Evolutionary conservation across 495 filamentous ascomycete species (phyloP).

Genomic region (Aspergillus kassunensis): DNA sequence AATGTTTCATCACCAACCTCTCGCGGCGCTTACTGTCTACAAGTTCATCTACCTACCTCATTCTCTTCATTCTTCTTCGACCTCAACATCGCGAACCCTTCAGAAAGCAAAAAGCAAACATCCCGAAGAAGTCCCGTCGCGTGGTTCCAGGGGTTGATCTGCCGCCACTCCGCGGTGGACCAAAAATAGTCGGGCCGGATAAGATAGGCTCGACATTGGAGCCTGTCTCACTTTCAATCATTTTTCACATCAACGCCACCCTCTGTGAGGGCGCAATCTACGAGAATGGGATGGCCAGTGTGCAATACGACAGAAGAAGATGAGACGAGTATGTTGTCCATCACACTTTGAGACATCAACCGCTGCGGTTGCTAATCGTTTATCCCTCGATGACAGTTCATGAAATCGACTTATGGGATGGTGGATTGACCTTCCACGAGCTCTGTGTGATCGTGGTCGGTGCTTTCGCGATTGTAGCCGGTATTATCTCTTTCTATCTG

Average conservation of each 20-base stretch:
- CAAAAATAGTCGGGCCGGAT: background rate
- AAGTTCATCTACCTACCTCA: background rate
- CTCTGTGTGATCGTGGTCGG: conserved; percentile 47
- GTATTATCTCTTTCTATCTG: conserved; percentile 44
- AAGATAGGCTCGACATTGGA: background rate
- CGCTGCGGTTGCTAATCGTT: background rate
- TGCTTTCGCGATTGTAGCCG: conserved; percentile 43
- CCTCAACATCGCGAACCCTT: background rate
- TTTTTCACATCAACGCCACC: background rate
- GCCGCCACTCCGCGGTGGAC: conserved; percentile 1
- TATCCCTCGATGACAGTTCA: conserved; percentile 23
- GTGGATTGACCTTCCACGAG: conserved; percentile 45
- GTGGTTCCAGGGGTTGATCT: conserved; percentile 16
- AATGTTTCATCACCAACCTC: background rate
- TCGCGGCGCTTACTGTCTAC: background rate
- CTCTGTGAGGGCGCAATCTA: background rate
- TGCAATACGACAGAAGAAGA: conserved; percentile 48
- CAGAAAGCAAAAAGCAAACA: conserved; percentile 3
- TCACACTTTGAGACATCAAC: too few species aligned
- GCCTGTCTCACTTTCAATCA: background rate
- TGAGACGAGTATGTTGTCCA: conserved; percentile 40
- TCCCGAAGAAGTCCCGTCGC: background rate
- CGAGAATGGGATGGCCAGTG: conserved; percentile 46
- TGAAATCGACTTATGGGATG: conserved; percentile 45
- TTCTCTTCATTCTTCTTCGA: background rate